Evolutionary conservation across 768 basidiomycete species (phyloP).

Genomic region (Auricularia cornea): DNA sequence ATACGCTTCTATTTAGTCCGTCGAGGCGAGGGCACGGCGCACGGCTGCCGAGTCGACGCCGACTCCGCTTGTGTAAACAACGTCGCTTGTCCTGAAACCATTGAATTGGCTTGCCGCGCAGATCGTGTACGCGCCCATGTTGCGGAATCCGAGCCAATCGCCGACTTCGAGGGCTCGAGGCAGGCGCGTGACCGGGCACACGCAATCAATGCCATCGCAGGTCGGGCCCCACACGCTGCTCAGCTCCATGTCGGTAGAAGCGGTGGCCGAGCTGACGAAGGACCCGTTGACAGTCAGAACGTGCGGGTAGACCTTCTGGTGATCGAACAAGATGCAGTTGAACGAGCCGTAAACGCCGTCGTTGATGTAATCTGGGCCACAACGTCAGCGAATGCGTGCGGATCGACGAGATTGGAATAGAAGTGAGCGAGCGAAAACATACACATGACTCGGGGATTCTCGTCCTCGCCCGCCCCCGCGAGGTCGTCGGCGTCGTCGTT

Average conservation of each 20-base stretch:
- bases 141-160: constrained; percentile 96
- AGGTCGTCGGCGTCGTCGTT: too few relatives aligned
- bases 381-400: background rate
- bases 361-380: constrained; percentile 85
- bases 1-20: background rate
- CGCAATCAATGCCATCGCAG: constrained; percentile 95
- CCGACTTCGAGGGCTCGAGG: constrained; percentile 74
- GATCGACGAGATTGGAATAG: background rate
- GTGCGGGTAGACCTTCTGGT: constrained; percentile 79
- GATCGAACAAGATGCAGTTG: constrained; percentile 97
- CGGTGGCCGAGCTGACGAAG: constrained; percentile 1
- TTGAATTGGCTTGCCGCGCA: constrained; percentile 97
- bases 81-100: constrained; percentile 74
- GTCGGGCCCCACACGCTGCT: constrained; percentile 97
- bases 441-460: constrained; percentile 80
- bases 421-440: constrained; percentile 29
- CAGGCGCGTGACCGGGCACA: constrained; percentile 53
- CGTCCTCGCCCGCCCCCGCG: constrained; percentile 22
- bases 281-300: constrained; percentile 27
- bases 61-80: constrained; percentile 67
- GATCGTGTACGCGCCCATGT: constrained; percentile 99
- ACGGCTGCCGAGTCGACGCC: constrained; percentile 44
- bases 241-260: constrained; percentile 22
- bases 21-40: constrained; percentile 36
- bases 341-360: constrained; percentile 97